A percentile compares a stretch with the other conserved stretches of the same genome.
Evolutionary conservation across 129 eudicot genomes (phyloP).

Genomic region (Lonicera japonica): DNA sequence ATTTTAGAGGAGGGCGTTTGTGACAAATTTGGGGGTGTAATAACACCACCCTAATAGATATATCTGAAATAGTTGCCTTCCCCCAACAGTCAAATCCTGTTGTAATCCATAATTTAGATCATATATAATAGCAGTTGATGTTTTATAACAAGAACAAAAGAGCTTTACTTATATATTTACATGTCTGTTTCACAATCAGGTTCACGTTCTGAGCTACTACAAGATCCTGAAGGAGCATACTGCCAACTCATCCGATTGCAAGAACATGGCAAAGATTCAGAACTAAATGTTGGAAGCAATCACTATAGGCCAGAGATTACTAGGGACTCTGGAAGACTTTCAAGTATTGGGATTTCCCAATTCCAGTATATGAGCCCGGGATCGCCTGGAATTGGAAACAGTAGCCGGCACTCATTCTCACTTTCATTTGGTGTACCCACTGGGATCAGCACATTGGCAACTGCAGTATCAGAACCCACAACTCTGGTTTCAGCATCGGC

Average conservation of each 20-base stretch:
- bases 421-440: conserved; percentile 41
- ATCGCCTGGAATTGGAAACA: conserved; percentile 12
- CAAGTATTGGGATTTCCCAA: background rate
- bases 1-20: no score
- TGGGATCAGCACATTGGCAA: conserved; percentile 22
- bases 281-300: background rate
- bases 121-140: no score
- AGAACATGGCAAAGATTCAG: conserved; percentile 5
- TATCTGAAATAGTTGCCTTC: background rate
- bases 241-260: conserved; percentile 21
- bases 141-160: no score
- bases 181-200: conserved; percentile 18
- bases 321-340: conserved; percentile 9
- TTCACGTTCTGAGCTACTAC: conserved; percentile 22
- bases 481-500: background rate
- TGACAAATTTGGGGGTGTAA: no score
- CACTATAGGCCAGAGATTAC: conserved; percentile 3
- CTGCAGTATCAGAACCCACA: conserved; percentile 9
- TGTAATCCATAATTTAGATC: no score
- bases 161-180: no score
- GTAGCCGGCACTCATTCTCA: conserved; percentile 19
- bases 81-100: background rate
- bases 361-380: conserved; percentile 1
- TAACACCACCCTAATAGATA: no score
- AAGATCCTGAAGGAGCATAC: conserved; percentile 29